Conservation (phyloP, 176 grass and related monocot species). For the Triticum dicoccoides region DNA sequence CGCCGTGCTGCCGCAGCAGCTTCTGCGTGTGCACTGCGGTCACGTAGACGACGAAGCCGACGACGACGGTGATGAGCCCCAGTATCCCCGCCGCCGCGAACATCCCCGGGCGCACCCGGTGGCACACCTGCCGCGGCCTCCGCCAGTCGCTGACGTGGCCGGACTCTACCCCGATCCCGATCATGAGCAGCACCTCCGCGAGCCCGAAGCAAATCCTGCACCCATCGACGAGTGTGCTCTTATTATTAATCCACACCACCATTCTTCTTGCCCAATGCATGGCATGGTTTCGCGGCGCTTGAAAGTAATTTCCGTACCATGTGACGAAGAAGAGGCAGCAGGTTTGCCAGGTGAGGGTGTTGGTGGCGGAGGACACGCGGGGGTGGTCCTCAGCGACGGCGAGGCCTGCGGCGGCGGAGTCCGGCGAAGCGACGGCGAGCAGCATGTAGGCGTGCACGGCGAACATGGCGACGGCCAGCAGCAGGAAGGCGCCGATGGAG, state of each 20-base stretch:
- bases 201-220: slow-evolving; percentile 85
- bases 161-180: slow-evolving; percentile 81
- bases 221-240: not conserved
- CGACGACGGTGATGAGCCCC: slow-evolving; percentile 68
- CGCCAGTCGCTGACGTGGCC: slow-evolving; percentile 74
- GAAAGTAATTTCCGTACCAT: slow-evolving; percentile 25
- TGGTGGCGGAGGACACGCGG: slow-evolving; percentile 15
- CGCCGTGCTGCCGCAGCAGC: slow-evolving; percentile 40
- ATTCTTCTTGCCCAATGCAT: not conserved
- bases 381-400: slow-evolving; percentile 46
- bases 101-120: slow-evolving; percentile 65
- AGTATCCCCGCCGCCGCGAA: slow-evolving; percentile 85
- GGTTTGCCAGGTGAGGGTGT: slow-evolving; percentile 51
- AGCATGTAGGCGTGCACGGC: slow-evolving; percentile 91
- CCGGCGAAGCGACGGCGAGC: slow-evolving; percentile 55
- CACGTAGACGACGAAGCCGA: slow-evolving; percentile 81
- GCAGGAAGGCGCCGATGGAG: slow-evolving; percentile 71
- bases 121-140: slow-evolving; percentile 64
- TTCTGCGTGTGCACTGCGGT: slow-evolving; percentile 46
- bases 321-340: slow-evolving; percentile 80
- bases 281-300: not conserved
- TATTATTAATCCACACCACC: not conserved
- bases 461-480: slow-evolving; percentile 88
- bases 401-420: slow-evolving; percentile 8
- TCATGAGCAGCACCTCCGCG: slow-evolving; percentile 83